Conservation (phyloP, 1,284 basidiomycete species). For the Flammula alnicola region DNA sequence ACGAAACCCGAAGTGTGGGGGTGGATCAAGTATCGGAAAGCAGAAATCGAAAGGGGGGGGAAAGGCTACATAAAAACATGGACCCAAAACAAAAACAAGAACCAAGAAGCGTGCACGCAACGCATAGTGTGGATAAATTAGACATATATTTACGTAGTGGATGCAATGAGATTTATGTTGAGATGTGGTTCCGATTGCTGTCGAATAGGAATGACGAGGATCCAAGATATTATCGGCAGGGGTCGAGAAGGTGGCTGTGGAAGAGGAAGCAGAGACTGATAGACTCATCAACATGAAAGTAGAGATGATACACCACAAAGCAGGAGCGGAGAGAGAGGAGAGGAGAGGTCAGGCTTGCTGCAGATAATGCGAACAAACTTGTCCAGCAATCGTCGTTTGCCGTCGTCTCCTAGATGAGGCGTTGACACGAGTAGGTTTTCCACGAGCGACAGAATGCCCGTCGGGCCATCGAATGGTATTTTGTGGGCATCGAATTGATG, state of each 20-base stretch:
- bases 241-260: background rate
- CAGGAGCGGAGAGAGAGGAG: background rate
- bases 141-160: slow-evolving; percentile 5
- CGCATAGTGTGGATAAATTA: slow-evolving; percentile 2
- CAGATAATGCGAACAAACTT: slow-evolving; percentile 66
- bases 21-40: background rate
- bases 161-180: too few relatives aligned
- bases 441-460: slow-evolving; percentile 65
- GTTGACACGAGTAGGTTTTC: slow-evolving; percentile 59
- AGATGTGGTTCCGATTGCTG: background rate
- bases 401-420: slow-evolving; percentile 51
- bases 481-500: slow-evolving; percentile 73
- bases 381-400: slow-evolving; percentile 59
- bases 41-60: background rate
- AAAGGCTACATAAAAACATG: background rate
- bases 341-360: slow-evolving; percentile 48
- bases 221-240: slow-evolving; percentile 3
- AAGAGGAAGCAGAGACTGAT: background rate
- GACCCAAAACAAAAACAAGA: background rate
- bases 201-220: background rate
- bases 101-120: background rate
- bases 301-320: background rate
- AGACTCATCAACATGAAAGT: background rate
- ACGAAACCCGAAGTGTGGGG: background rate
- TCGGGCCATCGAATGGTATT: slow-evolving; percentile 74